phyloP scores from a whole-genome alignment of 768 basidiomycete species.

The Suillus paluster region DNA sequence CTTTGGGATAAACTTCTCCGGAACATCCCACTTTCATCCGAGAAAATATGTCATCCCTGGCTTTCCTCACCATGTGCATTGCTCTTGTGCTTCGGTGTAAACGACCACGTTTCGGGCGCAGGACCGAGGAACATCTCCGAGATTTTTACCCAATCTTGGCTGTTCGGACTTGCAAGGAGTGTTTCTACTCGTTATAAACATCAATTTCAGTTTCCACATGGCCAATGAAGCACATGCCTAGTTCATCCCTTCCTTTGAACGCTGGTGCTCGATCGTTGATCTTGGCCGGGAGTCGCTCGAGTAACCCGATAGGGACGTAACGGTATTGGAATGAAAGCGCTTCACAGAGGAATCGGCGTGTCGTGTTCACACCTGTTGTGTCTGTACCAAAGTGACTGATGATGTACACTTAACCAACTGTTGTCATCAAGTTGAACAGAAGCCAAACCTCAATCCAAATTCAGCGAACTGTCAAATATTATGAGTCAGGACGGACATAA shows the following conservation, averaged over 20 bases:
- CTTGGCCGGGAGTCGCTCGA: slow-evolving; percentile 77
- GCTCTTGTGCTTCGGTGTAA: slow-evolving; percentile 94
- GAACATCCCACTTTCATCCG: neutral
- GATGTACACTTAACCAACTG: slow-evolving; percentile 2
- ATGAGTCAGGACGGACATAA: slow-evolving; percentile 9
- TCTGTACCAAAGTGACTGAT: slow-evolving; percentile 83
- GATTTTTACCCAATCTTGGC: slow-evolving; percentile 89
- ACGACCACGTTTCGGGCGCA: slow-evolving; percentile 80
- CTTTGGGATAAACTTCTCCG: neutral
- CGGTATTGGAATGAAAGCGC: slow-evolving; percentile 96
- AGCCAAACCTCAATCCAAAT: slow-evolving; percentile 70
- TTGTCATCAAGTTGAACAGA: slow-evolving; percentile 2
- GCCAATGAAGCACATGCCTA: slow-evolving; percentile 58
- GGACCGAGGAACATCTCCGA: slow-evolving; percentile 95
- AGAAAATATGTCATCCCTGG: slow-evolving; percentile 50
- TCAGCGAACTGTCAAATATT: slow-evolving; percentile 68
- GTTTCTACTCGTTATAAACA: slow-evolving; percentile 60
- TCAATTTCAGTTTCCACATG: neutral
- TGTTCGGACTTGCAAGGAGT: slow-evolving; percentile 76
- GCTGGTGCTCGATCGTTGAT: slow-evolving; percentile 93
- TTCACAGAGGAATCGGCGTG: slow-evolving; percentile 93
- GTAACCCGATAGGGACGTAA: slow-evolving; percentile 91
- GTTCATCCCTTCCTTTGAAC: slow-evolving; percentile 84
- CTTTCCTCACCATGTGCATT: slow-evolving; percentile 72
- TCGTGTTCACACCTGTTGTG: slow-evolving; percentile 87